Percentiles rank a stretch among this genome's conserved stretches.
These are phyloP conservation scores for Atkinsonella texensis DNA, from an alignment of 2,329 filamentous ascomycete genomes.

Conservation along the genomic window DNA sequence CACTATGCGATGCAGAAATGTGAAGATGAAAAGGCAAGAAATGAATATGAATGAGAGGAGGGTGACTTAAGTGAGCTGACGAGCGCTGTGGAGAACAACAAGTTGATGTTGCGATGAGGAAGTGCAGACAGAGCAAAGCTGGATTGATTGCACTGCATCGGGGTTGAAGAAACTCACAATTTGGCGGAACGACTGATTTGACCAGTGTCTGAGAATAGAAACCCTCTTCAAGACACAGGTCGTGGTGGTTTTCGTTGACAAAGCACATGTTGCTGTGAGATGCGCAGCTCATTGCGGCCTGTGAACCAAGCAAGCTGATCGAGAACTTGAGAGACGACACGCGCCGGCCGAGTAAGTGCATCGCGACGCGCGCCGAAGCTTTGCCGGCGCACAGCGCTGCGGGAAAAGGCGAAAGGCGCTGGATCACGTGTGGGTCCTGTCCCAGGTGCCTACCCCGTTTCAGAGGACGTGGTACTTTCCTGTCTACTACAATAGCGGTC, in stretches of 20 bases:
- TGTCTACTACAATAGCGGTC: too few species aligned
- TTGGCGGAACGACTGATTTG: neutral
- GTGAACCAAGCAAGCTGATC: neutral
- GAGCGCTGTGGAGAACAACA: neutral
- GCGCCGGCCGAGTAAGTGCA: conserved; percentile 5
- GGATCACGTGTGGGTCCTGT: conserved; percentile 3
- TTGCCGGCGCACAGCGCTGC: conserved; percentile 19
- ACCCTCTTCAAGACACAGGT: conserved; percentile 6
- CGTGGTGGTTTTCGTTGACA: conserved; percentile 11
- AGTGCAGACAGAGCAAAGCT: too few species aligned
- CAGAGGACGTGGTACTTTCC: too few species aligned
- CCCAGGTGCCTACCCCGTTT: too few species aligned
- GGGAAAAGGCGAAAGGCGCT: too few species aligned
- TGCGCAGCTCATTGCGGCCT: conserved; percentile 1
- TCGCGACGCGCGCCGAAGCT: conserved; percentile 23
- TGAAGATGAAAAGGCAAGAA: too few species aligned
- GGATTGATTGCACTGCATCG: too few species aligned
- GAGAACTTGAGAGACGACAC: neutral
- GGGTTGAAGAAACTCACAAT: too few species aligned
- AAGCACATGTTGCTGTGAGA: conserved; percentile 14
- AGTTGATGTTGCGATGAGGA: too few species aligned
- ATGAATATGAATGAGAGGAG: neutral
- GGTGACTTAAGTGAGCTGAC: neutral
- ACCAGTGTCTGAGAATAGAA: neutral
- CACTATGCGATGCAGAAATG: too few species aligned